Conservation (phyloP, 2,329 filamentous ascomycete genomes). For the Reticulascus tulasneorum region DNA sequence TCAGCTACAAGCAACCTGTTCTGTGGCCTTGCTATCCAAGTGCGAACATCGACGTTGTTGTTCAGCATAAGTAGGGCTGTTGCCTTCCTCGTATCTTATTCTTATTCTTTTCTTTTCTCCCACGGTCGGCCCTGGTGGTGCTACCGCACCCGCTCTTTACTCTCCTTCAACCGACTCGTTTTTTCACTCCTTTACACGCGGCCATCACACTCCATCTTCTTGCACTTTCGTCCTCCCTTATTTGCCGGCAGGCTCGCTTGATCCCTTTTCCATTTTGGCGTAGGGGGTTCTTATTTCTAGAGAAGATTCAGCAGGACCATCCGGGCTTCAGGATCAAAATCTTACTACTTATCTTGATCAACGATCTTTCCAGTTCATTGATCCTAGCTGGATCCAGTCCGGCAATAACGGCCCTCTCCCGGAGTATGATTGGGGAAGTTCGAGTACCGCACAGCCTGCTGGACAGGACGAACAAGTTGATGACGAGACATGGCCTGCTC, state of each 20-base stretch:
- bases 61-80: too few relatives aligned
- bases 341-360: slow-evolving; percentile 4
- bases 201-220: neutral
- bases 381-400: slow-evolving; percentile 10
- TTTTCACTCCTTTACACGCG: neutral
- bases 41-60: neutral
- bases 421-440: slow-evolving; percentile 8
- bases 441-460: slow-evolving; percentile 10
- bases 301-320: slow-evolving; percentile 5
- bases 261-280: slow-evolving; percentile 2
- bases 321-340: slow-evolving; percentile 4
- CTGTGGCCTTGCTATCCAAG: neutral
- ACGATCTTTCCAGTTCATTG: slow-evolving; percentile 5
- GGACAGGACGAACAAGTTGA: slow-evolving; percentile 10
- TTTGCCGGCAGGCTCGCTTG: slow-evolving; percentile 4
- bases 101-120: neutral
- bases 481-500: too few relatives aligned
- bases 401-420: slow-evolving; percentile 13
- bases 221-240: neutral
- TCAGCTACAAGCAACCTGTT: neutral
- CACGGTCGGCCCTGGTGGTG: slow-evolving; percentile 16
- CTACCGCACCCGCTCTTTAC: slow-evolving; percentile 7
- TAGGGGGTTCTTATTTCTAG: slow-evolving; percentile 11
- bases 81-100: neutral
- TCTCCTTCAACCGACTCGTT: too few relatives aligned